phyloP scores from a whole-genome alignment of 257 asterid genomes.

The Przewalskia tangutica region DNA sequence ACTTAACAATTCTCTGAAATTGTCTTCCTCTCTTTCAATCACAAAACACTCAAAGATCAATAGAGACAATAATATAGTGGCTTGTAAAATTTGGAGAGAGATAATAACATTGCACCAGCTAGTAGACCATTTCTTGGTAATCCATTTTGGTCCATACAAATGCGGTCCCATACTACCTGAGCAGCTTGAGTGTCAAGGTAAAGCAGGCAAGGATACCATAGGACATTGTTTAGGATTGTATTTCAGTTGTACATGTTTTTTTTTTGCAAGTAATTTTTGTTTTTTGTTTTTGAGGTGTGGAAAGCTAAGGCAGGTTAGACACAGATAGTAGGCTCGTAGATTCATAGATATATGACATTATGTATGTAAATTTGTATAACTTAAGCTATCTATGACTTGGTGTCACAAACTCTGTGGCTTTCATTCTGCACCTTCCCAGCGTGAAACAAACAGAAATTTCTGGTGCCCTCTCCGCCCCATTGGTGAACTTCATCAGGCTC shows the following conservation, averaged over 20 bases:
- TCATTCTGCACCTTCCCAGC: neutral
- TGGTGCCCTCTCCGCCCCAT: neutral
- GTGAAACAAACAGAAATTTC: neutral
- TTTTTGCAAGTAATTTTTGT: neutral
- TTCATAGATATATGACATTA: neutral
- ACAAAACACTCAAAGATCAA: too few relatives aligned
- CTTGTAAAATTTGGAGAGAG: neutral
- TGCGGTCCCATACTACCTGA: neutral
- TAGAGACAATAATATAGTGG: neutral
- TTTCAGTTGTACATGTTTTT: neutral
- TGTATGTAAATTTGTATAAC: neutral
- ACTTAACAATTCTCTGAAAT: too few relatives aligned
- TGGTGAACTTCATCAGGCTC: conserved; percentile 17
- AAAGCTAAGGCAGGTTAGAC: neutral
- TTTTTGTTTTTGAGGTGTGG: neutral
- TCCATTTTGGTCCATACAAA: neutral
- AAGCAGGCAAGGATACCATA: neutral
- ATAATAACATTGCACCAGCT: neutral
- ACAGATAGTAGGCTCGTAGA: neutral
- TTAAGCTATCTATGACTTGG: neutral
- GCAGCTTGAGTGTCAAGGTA: neutral
- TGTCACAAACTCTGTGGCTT: neutral
- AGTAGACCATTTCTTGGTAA: neutral
- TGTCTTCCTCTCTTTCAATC: too few relatives aligned
- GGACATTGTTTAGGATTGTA: neutral